phyloP scores from a whole-genome alignment of 2,329 filamentous ascomycete genomes.

The Xylariaceae sp. region DNA sequence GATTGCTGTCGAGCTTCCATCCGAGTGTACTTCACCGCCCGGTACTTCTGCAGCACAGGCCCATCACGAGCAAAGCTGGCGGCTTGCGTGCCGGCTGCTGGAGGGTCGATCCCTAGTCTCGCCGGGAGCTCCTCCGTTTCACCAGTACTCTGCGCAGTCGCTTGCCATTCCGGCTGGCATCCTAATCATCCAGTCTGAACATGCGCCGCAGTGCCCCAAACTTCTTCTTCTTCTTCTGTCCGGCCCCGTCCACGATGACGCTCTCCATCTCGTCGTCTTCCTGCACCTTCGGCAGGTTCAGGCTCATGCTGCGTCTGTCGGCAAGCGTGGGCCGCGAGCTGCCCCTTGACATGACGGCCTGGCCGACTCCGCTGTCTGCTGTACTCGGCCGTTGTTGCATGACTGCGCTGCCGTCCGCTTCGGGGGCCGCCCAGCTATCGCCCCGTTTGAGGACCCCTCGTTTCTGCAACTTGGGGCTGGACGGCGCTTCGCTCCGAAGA shows the following conservation, averaged over 20 bases:
- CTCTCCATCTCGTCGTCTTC: slow-evolving; percentile 4
- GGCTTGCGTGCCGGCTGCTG: no score
- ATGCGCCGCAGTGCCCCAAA: slow-evolving; percentile 48
- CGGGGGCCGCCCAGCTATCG: slow-evolving; percentile 43
- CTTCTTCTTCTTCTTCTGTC: slow-evolving; percentile 42
- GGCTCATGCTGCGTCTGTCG: slow-evolving; percentile 18
- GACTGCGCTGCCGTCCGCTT: slow-evolving; percentile 17
- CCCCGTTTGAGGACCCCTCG: slow-evolving; percentile 29
- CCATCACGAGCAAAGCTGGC: no score
- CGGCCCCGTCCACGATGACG: slow-evolving; percentile 21
- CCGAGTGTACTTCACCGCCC: no score
- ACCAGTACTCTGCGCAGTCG: slow-evolving; percentile 13
- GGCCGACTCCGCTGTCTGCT: slow-evolving; percentile 18
- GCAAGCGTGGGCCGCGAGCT: slow-evolving; percentile 10
- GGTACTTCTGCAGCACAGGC: no score
- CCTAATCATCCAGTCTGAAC: slow-evolving; percentile 48
- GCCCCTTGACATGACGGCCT: slow-evolving; percentile 5
- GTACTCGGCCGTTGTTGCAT: slow-evolving; percentile 17
- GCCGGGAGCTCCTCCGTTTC: slow-evolving; percentile 9
- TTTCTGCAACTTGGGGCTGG: slow-evolving; percentile 39
- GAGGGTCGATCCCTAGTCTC: no score
- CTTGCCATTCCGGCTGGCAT: slow-evolving; percentile 7
- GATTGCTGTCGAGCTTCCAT: no score
- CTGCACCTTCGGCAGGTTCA: slow-evolving; percentile 19
- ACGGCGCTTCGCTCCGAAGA: slow-evolving; percentile 29